These are phyloP conservation scores for Phytophthora fragariae DNA, from an alignment of 352 stramenopile genomes.

Conservation along the genomic window DNA sequence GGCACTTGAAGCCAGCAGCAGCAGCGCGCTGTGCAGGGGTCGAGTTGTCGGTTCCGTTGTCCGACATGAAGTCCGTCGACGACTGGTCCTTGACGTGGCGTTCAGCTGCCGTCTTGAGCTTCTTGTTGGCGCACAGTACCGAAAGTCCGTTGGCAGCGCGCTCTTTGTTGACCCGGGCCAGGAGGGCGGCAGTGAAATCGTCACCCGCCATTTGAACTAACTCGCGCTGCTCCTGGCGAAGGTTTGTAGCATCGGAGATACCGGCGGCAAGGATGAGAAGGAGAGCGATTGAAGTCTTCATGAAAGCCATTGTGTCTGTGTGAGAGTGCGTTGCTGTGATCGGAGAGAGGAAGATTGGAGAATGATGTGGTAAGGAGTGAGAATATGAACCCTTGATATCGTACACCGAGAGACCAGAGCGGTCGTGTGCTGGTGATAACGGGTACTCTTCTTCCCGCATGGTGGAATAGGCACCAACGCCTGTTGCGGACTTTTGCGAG, in stretches of 20 bases:
- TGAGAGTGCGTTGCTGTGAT: neutral
- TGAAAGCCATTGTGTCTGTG: slow-evolving; percentile 6
- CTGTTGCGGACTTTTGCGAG: neutral
- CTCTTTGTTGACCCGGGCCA: slow-evolving; percentile 53
- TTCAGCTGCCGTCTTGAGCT: slow-evolving; percentile 28
- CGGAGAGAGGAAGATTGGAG: slow-evolving; percentile 1
- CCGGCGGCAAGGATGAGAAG: slow-evolving; percentile 5
- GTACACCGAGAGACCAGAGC: neutral
- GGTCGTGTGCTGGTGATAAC: neutral
- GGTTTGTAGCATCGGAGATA: slow-evolving; percentile 12
- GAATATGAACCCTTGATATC: neutral
- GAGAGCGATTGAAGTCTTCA: slow-evolving; percentile 16
- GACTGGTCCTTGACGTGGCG: slow-evolving; percentile 46
- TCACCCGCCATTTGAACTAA: slow-evolving; percentile 10
- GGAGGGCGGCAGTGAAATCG: slow-evolving; percentile 26
- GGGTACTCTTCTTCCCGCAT: neutral
- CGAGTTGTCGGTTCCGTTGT: slow-evolving; percentile 46
- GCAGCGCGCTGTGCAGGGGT: slow-evolving; percentile 41
- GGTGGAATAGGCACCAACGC: slow-evolving; percentile 10
- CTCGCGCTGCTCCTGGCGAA: slow-evolving; percentile 24
- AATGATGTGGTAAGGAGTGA: neutral
- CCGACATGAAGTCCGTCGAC: slow-evolving; percentile 47
- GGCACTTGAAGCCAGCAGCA: slow-evolving; percentile 48
- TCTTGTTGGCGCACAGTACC: slow-evolving; percentile 45
- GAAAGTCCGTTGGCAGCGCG: slow-evolving; percentile 39